Evolutionary conservation across 2,329 filamentous ascomycete species (phyloP).

Genomic region (Cladosporium austrohemisphaericum): DNA sequence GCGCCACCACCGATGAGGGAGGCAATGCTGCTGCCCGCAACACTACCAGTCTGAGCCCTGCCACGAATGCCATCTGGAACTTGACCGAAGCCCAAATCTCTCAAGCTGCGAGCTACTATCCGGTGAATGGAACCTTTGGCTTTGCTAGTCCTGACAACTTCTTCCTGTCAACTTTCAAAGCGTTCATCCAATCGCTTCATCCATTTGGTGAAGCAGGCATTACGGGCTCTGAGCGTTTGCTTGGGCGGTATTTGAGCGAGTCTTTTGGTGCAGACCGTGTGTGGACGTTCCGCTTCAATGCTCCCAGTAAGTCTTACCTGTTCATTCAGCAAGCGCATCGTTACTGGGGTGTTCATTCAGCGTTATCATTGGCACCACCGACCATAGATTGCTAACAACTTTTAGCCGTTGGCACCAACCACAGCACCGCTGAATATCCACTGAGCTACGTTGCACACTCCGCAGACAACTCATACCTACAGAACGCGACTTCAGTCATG

Average conservation of each 20-base stretch:
- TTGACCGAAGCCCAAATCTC: neutral
- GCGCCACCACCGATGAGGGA: slow-evolving; percentile 4
- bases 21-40: slow-evolving; percentile 5
- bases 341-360: too few species aligned
- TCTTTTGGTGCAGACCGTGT: neutral
- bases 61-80: slow-evolving; percentile 4
- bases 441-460: slow-evolving; percentile 7
- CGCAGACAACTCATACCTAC: slow-evolving; percentile 11
- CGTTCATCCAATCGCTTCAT: slow-evolving; percentile 7
- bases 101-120: neutral
- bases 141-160: neutral
- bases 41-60: neutral
- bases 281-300: slow-evolving; percentile 11
- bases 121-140: slow-evolving; percentile 6
- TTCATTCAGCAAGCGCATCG: too few species aligned
- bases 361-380: too few species aligned
- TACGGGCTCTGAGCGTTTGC: neutral
- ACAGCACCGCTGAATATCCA: neutral
- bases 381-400: neutral
- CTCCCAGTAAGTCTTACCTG: neutral
- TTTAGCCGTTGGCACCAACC: slow-evolving; percentile 5
- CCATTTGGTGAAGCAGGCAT: slow-evolving; percentile 1
- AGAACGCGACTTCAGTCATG: slow-evolving; percentile 3
- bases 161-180: slow-evolving; percentile 6
- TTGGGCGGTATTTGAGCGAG: neutral